Base-by-base conservation (phyloP, 148 eudicot genomes). In the Euryodendron excelsum region DNA sequence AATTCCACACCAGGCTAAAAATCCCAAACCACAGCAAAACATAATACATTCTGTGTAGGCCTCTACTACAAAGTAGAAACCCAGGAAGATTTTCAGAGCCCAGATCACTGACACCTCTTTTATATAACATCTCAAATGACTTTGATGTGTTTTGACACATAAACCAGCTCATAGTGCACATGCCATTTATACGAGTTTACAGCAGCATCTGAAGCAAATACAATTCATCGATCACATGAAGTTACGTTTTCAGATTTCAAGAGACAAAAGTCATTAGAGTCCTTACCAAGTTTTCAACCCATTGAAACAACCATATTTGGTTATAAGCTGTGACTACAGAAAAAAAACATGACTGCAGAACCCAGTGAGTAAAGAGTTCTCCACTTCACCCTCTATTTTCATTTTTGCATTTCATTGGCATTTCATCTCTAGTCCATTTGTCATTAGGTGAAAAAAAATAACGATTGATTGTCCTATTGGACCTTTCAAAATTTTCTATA, bases 261-360 rank as follows among this genome's bases (percentile, higher is more conserved):
- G n/a, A n/a, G n/a, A n/a, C n/a, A n/a, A n/a, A n/a, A n/a, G n/a
- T n/a, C 36, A 62, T 37, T 41, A 23, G 3, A 45, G 44, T 21
- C 39, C 11, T 37, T 13, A 68, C n/a, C 17, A 11, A 23, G 12
- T 10, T 37, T 68, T n/a, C 20, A 39, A 45, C 31, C 15, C 50
- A 23, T 10, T 17, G 31, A 23, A 4, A 37, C 3, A 18, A 47
- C 25, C 5, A 36, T 66, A n/a, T 21, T 2, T n/a, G n/a, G n/a
- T n/a, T n/a, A n/a, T n/a, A n/a, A n/a, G 5, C 34, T 36, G 13
- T 37, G 21, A 30, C n/a, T 7, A 68, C 44, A 39, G 17, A 45
- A 14, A 45, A 45, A 11, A 69, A 44, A 45, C n/a, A 3, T 45
- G 73, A 14, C 73, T 23, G 73, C 34, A 69, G 73, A 70, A 70